Base-by-base conservation (phyloP, 2,329 filamentous ascomycete species). In the Sporothrix dimorphospora region DNA sequence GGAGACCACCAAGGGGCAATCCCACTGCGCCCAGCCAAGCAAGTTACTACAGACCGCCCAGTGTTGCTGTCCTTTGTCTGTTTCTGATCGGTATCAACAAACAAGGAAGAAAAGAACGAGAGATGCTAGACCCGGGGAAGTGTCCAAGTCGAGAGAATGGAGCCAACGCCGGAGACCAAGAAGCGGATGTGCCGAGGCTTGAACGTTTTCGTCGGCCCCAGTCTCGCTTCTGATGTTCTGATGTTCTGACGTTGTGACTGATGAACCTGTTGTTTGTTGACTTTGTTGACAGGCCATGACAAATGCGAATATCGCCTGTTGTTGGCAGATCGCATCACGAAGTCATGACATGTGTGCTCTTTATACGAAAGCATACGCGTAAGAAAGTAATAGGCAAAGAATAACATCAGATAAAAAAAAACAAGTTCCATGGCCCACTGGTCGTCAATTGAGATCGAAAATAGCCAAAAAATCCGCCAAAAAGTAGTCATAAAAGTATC, bases 171-270 rank as follows among this genome's bases (percentile, higher is more conserved):
- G 57, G 57, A 42, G 57, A 42, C 34, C 34, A 63, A 65, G 59
- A 45, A 65, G 59, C 49, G 38, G 24, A 49, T 42, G n/a, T 69
- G 55, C 69, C 69, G 69, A 70, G 69, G 69, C 67, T 59, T 45
- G n/a, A 24, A 24, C 4, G 27, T 16, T 42, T 61, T 21, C 16
- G n/a, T 61, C 69, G 42, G 68, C 38, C 49, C 68, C 40, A 42
- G 69, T 38, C 57, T 69, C 63, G 42, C 66, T 55, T 69, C 69
- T 71, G 70, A 66, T 59, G 24, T 38, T 49, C 42, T 24, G 30
- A 7, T 34, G 21, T 51, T 12, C 24, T 49, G 55, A 34, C 12
- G 45, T 27, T 34, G 9, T 19, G 27, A 8, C 21, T 19, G 27
- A 8, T 57, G 12, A 12, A 5, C 3, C 34, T 57, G 49, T 51